Percentiles rank a stretch among this genome's conserved stretches.
phyloP scores from a whole-genome alignment of 768 basidiomycete species.

The Amylocystis lapponica region DNA sequence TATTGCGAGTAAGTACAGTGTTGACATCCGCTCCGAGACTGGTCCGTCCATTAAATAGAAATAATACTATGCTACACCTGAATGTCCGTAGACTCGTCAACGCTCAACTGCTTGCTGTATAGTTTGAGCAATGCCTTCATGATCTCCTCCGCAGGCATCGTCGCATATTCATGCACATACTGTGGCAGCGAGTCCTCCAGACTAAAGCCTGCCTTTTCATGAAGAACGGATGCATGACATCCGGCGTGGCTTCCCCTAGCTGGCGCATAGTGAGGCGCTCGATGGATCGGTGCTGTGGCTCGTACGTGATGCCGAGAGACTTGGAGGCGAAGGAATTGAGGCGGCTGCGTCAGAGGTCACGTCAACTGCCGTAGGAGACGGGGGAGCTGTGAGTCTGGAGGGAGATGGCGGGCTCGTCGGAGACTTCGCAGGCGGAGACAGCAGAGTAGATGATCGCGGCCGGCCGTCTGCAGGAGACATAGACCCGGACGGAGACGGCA shows the following conservation, averaged over 20 bases:
- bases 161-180: conserved; percentile 83
- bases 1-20: neutral
- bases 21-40: neutral
- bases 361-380: neutral
- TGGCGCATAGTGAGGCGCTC: conserved; percentile 82
- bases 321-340: neutral
- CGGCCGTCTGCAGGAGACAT: too few species aligned
- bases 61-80: neutral
- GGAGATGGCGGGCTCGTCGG: conserved; percentile 2
- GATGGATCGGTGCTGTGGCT: conserved; percentile 54
- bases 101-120: conserved; percentile 67
- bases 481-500: too few species aligned
- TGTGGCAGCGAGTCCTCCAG: conserved; percentile 81
- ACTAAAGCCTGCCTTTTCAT: conserved; percentile 82
- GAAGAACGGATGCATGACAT: conserved; percentile 84
- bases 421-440: neutral
- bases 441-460: neutral
- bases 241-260: conserved; percentile 83
- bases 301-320: conserved; percentile 39
- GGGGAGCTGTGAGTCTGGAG: conserved; percentile 4
- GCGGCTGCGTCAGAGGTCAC: neutral
- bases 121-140: conserved; percentile 73
- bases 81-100: neutral
- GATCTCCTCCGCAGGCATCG: conserved; percentile 76
- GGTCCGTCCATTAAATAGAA: neutral